These are phyloP conservation scores for Torulaspora quercuum DNA, from an alignment of 805 yeast species.

Conservation along the genomic window DNA sequence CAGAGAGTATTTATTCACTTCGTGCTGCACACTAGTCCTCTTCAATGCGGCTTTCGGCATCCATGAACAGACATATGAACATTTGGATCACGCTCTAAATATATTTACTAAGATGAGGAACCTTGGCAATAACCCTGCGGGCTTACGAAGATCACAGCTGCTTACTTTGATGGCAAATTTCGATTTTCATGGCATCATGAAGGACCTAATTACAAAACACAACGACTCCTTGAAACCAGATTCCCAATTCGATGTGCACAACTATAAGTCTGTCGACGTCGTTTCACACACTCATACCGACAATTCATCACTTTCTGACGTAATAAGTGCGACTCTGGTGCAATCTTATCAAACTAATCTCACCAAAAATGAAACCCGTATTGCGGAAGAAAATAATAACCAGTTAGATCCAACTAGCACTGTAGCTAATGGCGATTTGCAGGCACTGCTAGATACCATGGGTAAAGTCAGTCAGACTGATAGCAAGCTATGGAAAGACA, in stretches of 20 bases:
- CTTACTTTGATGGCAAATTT: slow-evolving; percentile 60
- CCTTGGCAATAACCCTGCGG: slow-evolving; percentile 78
- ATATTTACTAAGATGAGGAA: slow-evolving; percentile 73
- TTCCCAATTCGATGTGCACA: slow-evolving; percentile 21
- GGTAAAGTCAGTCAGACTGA: slow-evolving; percentile 41
- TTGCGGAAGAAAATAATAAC: slow-evolving; percentile 30
- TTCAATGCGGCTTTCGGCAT: slow-evolving; percentile 81
- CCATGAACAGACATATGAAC: slow-evolving; percentile 68
- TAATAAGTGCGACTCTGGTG: slow-evolving; percentile 22
- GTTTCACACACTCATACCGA: slow-evolving; percentile 22
- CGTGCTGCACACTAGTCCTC: slow-evolving; percentile 67
- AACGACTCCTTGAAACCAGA: slow-evolving; percentile 40
- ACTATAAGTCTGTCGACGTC: slow-evolving; percentile 19
- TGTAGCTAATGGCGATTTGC: slow-evolving; percentile 38
- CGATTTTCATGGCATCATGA: slow-evolving; percentile 66
- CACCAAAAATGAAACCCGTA: slow-evolving; percentile 19
- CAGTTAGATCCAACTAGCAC: slow-evolving; percentile 33
- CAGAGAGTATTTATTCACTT: slow-evolving; percentile 72
- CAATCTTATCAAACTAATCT: slow-evolving; percentile 19
- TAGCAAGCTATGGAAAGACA: slow-evolving; percentile 68
- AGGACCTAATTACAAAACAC: slow-evolving; percentile 53
- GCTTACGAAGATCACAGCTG: slow-evolving; percentile 66
- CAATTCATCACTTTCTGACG: slow-evolving; percentile 20
- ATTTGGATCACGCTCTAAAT: slow-evolving; percentile 66
- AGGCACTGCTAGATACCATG: slow-evolving; percentile 33